Evolutionary conservation across 805 yeast species (phyloP), one percentile per base, ranked within the genome.

Genomic region (Starmerella cellae): DNA sequence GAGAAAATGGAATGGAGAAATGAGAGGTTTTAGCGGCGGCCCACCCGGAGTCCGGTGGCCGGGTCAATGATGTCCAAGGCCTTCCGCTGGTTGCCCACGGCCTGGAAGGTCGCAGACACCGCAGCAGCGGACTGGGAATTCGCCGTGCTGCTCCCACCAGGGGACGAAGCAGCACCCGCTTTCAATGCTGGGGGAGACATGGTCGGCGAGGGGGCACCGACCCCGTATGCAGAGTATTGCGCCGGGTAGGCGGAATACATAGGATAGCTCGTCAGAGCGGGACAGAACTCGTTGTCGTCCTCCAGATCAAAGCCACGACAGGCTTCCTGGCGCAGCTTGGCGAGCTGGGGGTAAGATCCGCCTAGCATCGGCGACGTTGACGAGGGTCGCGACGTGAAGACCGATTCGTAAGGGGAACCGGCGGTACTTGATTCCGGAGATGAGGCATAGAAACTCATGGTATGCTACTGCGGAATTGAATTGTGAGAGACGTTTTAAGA

Each of bases 241-340:
- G 19, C 19, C 42, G 29, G 18, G 22, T 24, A 27, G 5, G 14
- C 13, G 9, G 37, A 14, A 20, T 11, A 9, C 22, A 26, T 30
- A 27, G 30, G 35, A 31, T 40, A 30, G 10, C 42, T 38, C 19
- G 49, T 43, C 30, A 61, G 48, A 2, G 62, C 63, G 8, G 82
- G 82, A 50, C 78, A 76, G 58, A 81, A 81, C 61, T 77, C 87
- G 39, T 70, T 56, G 58, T 80, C 88, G 51, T 79, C 82, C 56
- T 76, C 83, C 32, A 68, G 56, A 50, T 78, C 85, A 57, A 80
- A 78, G 30, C 83, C 77, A 51, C 80, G 71, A 53, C 77, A 74
- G 31, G 76, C 69, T 50, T 77, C 58, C 21, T 45, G 46, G 13
- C 58, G 47, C 41, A 44, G 29, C 39, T 50, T 51, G 37, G 48